phyloP scores from a whole-genome alignment of 2,329 filamentous ascomycete species.

The Colletotrichum liaoningense region DNA sequence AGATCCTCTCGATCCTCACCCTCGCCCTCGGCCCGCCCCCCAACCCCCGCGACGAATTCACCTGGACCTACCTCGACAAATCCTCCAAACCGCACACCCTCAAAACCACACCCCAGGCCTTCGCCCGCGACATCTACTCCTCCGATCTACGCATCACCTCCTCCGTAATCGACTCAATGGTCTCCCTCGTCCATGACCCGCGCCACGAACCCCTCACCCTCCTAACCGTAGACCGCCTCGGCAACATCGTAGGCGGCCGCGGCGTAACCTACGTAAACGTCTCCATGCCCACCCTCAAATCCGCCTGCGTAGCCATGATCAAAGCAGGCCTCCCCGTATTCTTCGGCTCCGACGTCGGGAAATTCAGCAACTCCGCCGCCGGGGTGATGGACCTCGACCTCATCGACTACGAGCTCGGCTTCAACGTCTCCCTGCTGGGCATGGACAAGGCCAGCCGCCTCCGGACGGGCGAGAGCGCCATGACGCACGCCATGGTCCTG shows the following conservation, averaged over 20 bases:
- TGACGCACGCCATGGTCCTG: constrained; percentile 95
- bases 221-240: constrained; percentile 81
- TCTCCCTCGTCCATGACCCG: constrained; percentile 88
- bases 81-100: constrained; percentile 73
- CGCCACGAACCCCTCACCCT: constrained; percentile 79
- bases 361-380: constrained; percentile 74
- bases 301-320: constrained; percentile 81
- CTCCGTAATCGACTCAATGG: constrained; percentile 74
- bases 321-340: constrained; percentile 83
- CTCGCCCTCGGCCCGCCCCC: constrained; percentile 86
- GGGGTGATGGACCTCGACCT: constrained; percentile 86
- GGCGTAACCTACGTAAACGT: constrained; percentile 87
- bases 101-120: constrained; percentile 74
- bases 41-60: constrained; percentile 74
- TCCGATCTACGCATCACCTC: constrained; percentile 68
- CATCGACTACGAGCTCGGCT: constrained; percentile 85
- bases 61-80: constrained; percentile 83
- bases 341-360: constrained; percentile 89
- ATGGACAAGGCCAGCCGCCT: constrained; percentile 83
- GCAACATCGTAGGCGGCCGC: constrained; percentile 83
- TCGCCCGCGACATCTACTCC: constrained; percentile 76
- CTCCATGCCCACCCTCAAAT: constrained; percentile 77
- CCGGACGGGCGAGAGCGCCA: constrained; percentile 78
- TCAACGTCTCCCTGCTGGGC: constrained; percentile 78
- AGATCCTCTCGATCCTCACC: constrained; percentile 85